Percentiles rank a stretch among this genome's conserved stretches.
Evolutionary conservation across 805 yeast species (phyloP).

Genomic region (Spathaspora sp.): DNA sequence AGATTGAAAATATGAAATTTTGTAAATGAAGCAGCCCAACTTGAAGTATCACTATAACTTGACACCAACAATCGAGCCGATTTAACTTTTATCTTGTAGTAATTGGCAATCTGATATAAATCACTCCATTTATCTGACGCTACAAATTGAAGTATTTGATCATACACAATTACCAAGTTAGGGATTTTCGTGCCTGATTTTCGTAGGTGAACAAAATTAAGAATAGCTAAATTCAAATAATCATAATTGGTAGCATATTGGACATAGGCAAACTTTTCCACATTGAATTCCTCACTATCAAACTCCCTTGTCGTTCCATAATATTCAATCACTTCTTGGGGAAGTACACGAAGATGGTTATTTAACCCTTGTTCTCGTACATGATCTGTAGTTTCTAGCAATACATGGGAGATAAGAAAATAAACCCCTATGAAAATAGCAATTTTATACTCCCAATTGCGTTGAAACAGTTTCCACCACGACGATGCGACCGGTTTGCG

Average conservation of each 20-base stretch:
- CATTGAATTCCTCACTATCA: conserved; percentile 4
- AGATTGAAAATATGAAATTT: conserved; percentile 52
- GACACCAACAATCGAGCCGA: conserved; percentile 17
- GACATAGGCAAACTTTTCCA: conserved; percentile 47
- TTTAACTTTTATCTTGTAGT: conserved; percentile 21
- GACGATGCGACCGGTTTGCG: neutral
- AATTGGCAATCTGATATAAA: conserved; percentile 11
- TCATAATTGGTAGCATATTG: conserved; percentile 54
- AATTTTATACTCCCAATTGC: conserved; percentile 23
- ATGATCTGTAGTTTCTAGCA: conserved; percentile 11
- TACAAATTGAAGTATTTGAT: conserved; percentile 12
- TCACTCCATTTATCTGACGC: conserved; percentile 11
- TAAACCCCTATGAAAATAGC: conserved; percentile 17
- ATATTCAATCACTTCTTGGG: conserved; percentile 17
- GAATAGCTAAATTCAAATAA: conserved; percentile 50
- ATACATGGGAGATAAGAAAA: conserved; percentile 16
- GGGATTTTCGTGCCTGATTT: conserved; percentile 36
- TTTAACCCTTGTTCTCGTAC: conserved; percentile 11
- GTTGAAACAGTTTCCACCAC: conserved; percentile 4
- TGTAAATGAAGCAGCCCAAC: conserved; percentile 53
- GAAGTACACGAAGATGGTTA: conserved; percentile 17
- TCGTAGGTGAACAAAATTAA: conserved; percentile 38
- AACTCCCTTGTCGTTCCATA: conserved; percentile 8
- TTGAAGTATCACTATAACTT: conserved; percentile 13
- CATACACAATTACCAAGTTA: conserved; percentile 44